Conservation (phyloP, 805 yeast genomes). For the Kazachstania africana region DNA sequence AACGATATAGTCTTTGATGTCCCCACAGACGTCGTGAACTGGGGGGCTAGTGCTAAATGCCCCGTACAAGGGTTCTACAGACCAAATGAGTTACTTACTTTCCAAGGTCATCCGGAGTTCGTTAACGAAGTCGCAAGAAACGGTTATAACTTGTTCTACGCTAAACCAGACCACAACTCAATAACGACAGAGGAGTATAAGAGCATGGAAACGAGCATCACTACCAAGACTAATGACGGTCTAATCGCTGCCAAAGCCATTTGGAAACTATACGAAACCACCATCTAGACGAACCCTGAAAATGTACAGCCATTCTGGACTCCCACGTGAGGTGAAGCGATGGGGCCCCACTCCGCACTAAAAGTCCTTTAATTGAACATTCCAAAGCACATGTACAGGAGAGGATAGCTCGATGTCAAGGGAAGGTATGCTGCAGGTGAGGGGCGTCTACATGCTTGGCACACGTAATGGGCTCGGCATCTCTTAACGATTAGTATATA, state of each 20-base stretch:
- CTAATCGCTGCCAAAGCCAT: conserved; percentile 6
- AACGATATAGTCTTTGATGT: conserved; percentile 41
- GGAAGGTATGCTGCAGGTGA: too few relatives aligned
- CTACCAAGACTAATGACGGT: conserved; percentile 29
- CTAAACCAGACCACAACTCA: neutral
- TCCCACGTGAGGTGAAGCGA: too few relatives aligned
- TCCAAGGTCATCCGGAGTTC: conserved; percentile 92
- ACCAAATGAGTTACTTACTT: conserved; percentile 41
- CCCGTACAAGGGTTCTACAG: conserved; percentile 56
- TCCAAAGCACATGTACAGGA: too few relatives aligned
- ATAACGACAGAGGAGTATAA: neutral
- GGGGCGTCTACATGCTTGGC: too few relatives aligned
- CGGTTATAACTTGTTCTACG: conserved; percentile 2
- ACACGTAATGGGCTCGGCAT: too few relatives aligned
- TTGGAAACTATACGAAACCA: conserved; percentile 6
- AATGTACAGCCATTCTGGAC: too few relatives aligned
- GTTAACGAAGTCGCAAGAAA: conserved; percentile 22
- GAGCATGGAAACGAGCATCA: neutral
- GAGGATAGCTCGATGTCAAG: too few relatives aligned
- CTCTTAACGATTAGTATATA: too few relatives aligned
- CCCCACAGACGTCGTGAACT: conserved; percentile 29
- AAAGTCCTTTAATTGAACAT: too few relatives aligned
- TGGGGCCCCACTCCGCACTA: too few relatives aligned
- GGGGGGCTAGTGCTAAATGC: conserved; percentile 49
- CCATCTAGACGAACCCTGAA: too few relatives aligned